Evolutionary conservation across 1,284 basidiomycete genomes (phyloP), one percentile per base, ranked within the genome.

Genomic region (Rhizoctonia solani): DNA sequence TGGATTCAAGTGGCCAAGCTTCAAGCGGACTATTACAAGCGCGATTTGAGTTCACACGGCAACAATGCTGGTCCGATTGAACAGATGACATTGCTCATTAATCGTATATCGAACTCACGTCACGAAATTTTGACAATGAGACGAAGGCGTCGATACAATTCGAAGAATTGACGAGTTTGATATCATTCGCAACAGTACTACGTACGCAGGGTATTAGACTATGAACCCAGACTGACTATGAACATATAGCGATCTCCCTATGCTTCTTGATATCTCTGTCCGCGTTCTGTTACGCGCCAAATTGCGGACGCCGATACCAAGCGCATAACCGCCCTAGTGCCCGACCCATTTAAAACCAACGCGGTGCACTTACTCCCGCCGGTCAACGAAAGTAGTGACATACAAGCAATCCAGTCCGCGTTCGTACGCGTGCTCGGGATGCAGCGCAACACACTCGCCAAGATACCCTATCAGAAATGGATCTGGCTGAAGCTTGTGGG

Each of bases 1-100:
- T 65, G 61, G 61, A 27, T 53, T 4, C 49, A 65, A 53, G 61
- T 65, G 16, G 61, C 61, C 5, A 41, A 65, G 41, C 50, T 65
- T 54, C 61, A 65, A 41, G 50, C 54, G 39, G 61, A 65, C 2
- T 65, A 65, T 16, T 65, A 53, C 29, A 34, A 54, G 39, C 49
- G 61, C n/a, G 61, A 63, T 37, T 21, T 63, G 30, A 34, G 34
- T 19, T 27, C 49, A 3, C 49, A 42, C 39, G 61, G 61, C 4
- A 54, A 4, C 27, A 65, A 54, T 37, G 23, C 47, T 9, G 47
- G 44, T 14, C 61, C 61, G 9, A 54, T 30, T 11, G 61, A 65
- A 23, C 61, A 65, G 54, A 65, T 65, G 61, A 27, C 61, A n/a
- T 21, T 65, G 27, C 25, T 65, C 16, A 37, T 65, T 5, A 65